Base-by-base conservation (phyloP, 2,329 filamentous ascomycete genomes). In the Fusarium sp. region DNA sequence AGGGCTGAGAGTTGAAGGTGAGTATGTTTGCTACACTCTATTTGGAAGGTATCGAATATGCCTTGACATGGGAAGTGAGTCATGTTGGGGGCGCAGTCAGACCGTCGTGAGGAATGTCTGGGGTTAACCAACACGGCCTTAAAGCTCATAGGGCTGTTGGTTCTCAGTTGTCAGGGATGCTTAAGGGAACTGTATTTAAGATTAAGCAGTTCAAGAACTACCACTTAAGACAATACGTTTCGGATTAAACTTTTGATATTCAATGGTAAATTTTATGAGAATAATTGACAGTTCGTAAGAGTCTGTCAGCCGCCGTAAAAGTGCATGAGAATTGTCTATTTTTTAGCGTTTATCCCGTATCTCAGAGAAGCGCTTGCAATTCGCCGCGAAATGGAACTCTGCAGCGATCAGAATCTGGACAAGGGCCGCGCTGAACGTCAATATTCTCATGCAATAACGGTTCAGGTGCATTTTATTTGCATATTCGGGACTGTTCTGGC, bases 11-110 rank as follows among this genome's bases (percentile, higher is more conserved):
- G 18, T 11, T 49, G 9, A 15, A 33, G 42, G 4, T 10, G n/a
- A 46, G n/a, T 49, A 23, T 42, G 12, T 21, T 10, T 19, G 25
- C 16, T 16, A 10, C 35, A 23, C 42, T 60, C 19, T 21, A 25
- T 44, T 18, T 44, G 32, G 50, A 57, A 57, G 10, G 28, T 6
- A 28, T 43, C 56, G 37, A 62, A 15, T 58, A 37, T 62, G 50
- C 38, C 50, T 62, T 44, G 50, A 30, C 21, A 58, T 11, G 28
- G 59, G 32, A 11, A 37, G 32, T 62, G 59, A 62, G 50, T 62
- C 59, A 61, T 28, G 19, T 40, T 7, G 37, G 37, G 28, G 57
- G 57, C 57, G 44, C 57, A 59, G 44, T 59, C 43, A 37, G 43
- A 25, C 16, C 25, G 11, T 16, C 2, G 10, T 16, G 13, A 28